Conservation (phyloP, 768 basidiomycete genomes). For the Cystobasidium tubakii region DNA sequence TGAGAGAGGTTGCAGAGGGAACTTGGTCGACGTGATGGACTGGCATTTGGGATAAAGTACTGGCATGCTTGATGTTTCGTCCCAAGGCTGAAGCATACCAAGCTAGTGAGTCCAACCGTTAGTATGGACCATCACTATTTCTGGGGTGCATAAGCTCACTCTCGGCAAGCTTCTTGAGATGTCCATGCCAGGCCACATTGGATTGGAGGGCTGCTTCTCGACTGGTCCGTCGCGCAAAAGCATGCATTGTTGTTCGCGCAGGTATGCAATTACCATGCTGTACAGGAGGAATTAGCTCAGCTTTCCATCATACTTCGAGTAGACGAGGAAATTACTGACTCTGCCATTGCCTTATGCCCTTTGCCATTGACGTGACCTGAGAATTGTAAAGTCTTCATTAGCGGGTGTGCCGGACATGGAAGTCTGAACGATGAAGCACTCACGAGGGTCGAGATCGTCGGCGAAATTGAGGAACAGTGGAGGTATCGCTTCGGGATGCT, state of each 20-base stretch:
- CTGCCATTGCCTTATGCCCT: constrained; percentile 30
- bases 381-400: neutral
- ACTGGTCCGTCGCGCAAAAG: constrained; percentile 11
- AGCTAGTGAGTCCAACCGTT: neutral
- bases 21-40: constrained; percentile 10
- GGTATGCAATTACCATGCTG: constrained; percentile 36
- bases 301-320: no score
- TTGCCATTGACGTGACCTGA: constrained; percentile 27
- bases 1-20: constrained; percentile 21
- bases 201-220: constrained; percentile 3
- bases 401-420: no score
- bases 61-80: neutral
- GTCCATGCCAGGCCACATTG: constrained; percentile 8
- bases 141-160: no score
- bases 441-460: constrained; percentile 12
- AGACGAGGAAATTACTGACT: constrained; percentile 13
- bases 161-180: constrained; percentile 16
- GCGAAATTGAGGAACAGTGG: constrained; percentile 19
- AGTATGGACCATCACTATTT: neutral
- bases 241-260: constrained; percentile 35
- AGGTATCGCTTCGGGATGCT: constrained; percentile 24
- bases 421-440: neutral
- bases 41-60: constrained; percentile 11
- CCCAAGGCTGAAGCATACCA: constrained; percentile 13
- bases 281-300: neutral